Evolutionary conservation across 78 protist species (phyloP).

Genomic region (Bigelowiella natans): DNA sequence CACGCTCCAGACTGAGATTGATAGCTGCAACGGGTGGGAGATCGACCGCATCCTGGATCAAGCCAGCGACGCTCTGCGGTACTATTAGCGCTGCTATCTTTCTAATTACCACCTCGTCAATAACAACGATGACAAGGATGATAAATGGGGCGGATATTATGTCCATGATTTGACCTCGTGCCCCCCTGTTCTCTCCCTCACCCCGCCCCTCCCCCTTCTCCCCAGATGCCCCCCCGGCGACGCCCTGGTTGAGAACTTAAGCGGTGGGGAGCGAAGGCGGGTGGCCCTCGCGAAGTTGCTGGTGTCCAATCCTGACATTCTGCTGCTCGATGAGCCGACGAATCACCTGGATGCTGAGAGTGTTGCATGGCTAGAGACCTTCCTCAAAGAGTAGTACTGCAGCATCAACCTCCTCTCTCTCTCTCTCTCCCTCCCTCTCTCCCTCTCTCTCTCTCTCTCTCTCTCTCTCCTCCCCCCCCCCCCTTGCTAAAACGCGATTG

Average conservation of each 20-base stretch:
- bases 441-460: no score
- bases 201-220: neutral
- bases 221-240: neutral
- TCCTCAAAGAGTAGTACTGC: slow-evolving; percentile 3
- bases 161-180: neutral
- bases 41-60: slow-evolving; percentile 27
- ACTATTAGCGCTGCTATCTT: neutral
- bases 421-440: no score
- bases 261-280: neutral
- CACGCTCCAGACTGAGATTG: slow-evolving; percentile 18
- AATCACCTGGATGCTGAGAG: slow-evolving; percentile 73
- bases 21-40: slow-evolving; percentile 26
- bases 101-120: neutral
- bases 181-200: neutral
- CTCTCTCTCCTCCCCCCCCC: no score
- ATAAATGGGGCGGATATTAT: neutral
- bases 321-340: slow-evolving; percentile 88
- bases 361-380: slow-evolving; percentile 74
- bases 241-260: neutral
- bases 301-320: slow-evolving; percentile 23
- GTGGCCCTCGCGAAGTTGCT: neutral
- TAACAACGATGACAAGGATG: neutral
- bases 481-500: no score
- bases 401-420: no score
- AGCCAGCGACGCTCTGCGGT: neutral